Percentiles rank a stretch among this genome's conserved stretches.
Conservation (phyloP, 1,284 basidiomycete species). For the Trametes versicolor region DNA sequence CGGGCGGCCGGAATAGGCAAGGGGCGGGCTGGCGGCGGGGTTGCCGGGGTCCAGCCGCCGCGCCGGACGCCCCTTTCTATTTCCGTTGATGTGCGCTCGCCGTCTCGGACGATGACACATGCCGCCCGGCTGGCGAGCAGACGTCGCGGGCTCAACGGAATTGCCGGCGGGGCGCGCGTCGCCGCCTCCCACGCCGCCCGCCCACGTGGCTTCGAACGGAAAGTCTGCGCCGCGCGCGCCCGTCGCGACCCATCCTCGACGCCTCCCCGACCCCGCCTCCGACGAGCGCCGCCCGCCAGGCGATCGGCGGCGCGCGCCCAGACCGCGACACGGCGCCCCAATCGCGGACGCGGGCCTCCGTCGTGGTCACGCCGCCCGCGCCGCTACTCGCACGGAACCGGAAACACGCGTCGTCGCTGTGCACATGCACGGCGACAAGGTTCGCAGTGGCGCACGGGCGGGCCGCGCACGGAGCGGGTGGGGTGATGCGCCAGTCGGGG, state of each 20-base stretch:
- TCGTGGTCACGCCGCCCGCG: slow-evolving; percentile 12
- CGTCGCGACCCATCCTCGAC: neutral
- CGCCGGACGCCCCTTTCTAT: slow-evolving; percentile 24
- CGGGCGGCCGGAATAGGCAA: slow-evolving; percentile 11
- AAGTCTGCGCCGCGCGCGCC: slow-evolving; percentile 27
- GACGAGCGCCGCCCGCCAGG: slow-evolving; percentile 7
- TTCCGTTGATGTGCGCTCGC: slow-evolving; percentile 35
- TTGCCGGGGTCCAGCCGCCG: slow-evolving; percentile 27
- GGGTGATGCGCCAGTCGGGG: neutral
- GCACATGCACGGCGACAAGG: neutral
- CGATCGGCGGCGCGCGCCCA: slow-evolving; percentile 3
- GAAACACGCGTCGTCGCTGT: neutral
- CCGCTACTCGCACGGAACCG: neutral
- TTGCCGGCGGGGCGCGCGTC: slow-evolving; percentile 24
- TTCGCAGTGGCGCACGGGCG: slow-evolving; percentile 8
- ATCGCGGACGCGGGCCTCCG: slow-evolving; percentile 14
- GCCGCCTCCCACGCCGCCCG: slow-evolving; percentile 35
- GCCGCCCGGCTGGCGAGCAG: slow-evolving; percentile 19
- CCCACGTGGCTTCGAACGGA: slow-evolving; percentile 41
- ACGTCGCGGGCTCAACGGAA: slow-evolving; percentile 28
- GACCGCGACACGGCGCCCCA: neutral
- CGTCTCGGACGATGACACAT: slow-evolving; percentile 33
- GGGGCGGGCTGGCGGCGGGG: slow-evolving; percentile 14
- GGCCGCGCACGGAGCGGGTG: neutral
- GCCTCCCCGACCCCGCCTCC: slow-evolving; percentile 2